Evolutionary conservation across 2,329 filamentous ascomycete genomes (phyloP).

Genomic region (Talaromyces sp.): DNA sequence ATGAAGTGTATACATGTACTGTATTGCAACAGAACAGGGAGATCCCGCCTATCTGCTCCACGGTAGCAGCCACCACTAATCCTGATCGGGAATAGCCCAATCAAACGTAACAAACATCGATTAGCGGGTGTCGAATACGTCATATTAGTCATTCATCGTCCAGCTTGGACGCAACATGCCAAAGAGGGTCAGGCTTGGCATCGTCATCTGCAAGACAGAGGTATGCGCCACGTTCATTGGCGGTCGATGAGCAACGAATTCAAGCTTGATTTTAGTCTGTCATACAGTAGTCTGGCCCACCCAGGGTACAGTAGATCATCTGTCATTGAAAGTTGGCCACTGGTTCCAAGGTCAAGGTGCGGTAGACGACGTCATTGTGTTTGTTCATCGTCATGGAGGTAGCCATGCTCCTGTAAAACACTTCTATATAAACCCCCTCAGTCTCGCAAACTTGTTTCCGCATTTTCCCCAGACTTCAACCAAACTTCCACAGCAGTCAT

Average conservation of each 20-base stretch:
- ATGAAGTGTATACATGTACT: no score
- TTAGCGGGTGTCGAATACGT: no score
- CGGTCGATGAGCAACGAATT: not conserved
- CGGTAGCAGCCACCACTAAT: no score
- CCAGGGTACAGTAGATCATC: not conserved
- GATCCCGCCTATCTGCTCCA: no score
- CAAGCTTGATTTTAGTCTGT: conserved; percentile 2
- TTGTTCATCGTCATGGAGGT: conserved; percentile 4
- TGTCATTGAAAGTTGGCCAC: not conserved
- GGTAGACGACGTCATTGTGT: conserved; percentile 11
- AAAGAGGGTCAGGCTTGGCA: not conserved
- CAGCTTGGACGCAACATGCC: not conserved
- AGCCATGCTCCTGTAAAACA: not conserved
- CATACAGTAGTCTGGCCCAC: not conserved
- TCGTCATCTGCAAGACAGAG: not conserved
- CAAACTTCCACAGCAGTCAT: conserved; percentile 6
- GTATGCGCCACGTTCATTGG: not conserved
- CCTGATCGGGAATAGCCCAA: no score
- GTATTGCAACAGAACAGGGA: no score
- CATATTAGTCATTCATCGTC: not conserved
- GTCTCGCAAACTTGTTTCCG: not conserved
- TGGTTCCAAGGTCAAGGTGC: not conserved
- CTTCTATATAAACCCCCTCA: not conserved
- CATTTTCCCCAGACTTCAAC: not conserved
- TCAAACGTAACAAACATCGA: no score